Conservation (phyloP, 139 green algal species). For the Gonium pectorale region DNA sequence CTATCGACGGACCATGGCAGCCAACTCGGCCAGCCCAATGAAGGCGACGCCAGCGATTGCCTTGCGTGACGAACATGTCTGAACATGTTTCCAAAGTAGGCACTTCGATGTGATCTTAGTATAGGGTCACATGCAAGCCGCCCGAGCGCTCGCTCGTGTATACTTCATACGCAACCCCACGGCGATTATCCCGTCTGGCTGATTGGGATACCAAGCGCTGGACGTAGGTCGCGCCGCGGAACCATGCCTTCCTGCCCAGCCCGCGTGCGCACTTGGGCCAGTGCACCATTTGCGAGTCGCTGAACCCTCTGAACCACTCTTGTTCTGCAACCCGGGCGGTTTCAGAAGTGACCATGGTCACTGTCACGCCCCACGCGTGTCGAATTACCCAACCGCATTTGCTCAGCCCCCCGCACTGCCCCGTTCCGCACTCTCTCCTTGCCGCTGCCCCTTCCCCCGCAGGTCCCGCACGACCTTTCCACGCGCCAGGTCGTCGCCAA, state of each 20-base stretch:
- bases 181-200: neutral
- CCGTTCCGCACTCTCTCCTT: neutral
- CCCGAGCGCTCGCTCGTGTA: neutral
- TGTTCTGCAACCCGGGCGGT: neutral
- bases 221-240: neutral
- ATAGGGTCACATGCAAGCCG: neutral
- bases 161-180: neutral
- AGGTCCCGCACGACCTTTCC: neutral
- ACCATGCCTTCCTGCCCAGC: neutral
- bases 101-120: no score
- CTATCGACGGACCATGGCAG: no score
- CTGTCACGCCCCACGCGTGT: no score
- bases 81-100: constrained; percentile 28
- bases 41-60: no score
- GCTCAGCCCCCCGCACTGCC: neutral
- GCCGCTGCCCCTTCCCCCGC: neutral
- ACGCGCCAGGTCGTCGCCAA: constrained; percentile 16
- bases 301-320: neutral
- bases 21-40: no score
- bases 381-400: no score
- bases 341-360: no score
- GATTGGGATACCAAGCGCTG: neutral
- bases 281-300: neutral
- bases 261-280: neutral
- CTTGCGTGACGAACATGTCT: neutral